Percentiles rank a stretch among this genome's conserved stretches.
phyloP scores from a whole-genome alignment of 495 filamentous ascomycete genomes.

The Venustampulla echinocandica region DNA sequence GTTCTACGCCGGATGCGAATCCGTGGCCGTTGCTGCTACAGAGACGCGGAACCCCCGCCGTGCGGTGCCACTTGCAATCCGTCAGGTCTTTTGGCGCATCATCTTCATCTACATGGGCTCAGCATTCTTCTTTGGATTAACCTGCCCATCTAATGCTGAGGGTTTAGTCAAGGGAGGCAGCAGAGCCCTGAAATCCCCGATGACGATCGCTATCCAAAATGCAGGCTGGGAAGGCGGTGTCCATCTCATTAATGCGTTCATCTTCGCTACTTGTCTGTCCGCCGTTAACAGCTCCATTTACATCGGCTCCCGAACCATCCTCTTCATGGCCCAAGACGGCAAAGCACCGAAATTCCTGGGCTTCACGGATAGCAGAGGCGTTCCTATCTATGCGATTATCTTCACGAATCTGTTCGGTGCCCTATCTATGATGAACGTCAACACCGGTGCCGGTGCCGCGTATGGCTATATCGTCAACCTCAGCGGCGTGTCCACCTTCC shows the following conservation, averaged over 20 bases:
- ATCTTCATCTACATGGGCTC: conserved; percentile 59
- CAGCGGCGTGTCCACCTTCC: conserved; percentile 50
- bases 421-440: conserved; percentile 58
- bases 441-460: conserved; percentile 40
- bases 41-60: conserved; percentile 60
- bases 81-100: conserved; percentile 60
- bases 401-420: conserved; percentile 60
- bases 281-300: conserved; percentile 64
- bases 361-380: conserved; percentile 52
- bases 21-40: conserved; percentile 60
- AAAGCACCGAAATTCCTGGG: conserved; percentile 61
- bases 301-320: conserved; percentile 55
- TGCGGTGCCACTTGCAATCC: conserved; percentile 57
- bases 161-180: conserved; percentile 37
- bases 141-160: conserved; percentile 47
- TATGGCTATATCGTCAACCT: conserved; percentile 37
- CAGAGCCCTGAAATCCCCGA: conserved; percentile 1
- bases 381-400: conserved; percentile 54
- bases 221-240: conserved; percentile 46
- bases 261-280: conserved; percentile 60
- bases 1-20: conserved; percentile 36
- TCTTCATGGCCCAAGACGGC: conserved; percentile 57
- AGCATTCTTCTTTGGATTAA: conserved; percentile 59
- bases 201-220: conserved; percentile 51
- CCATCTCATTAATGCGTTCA: conserved; percentile 65